Evolutionary conservation across 805 yeast species (phyloP).

Genomic region (Yamadazyma paraphyllophila): DNA sequence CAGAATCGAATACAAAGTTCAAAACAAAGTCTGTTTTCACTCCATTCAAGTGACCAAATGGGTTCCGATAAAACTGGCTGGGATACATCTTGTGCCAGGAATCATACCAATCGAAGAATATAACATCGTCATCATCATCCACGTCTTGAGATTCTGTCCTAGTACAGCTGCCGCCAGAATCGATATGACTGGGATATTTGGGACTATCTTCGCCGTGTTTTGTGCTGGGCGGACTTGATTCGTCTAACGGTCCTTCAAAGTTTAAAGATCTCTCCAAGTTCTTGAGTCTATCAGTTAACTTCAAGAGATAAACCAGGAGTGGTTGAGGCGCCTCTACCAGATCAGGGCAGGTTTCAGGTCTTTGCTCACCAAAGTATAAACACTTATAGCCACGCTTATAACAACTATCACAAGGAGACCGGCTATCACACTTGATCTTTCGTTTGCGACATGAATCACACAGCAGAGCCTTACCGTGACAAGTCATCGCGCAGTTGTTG

Average conservation of each 20-base stretch:
- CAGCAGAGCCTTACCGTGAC: background rate
- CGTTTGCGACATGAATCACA: constrained; percentile 3
- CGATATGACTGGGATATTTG: background rate
- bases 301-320: background rate
- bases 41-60: background rate
- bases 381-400: background rate
- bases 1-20: background rate
- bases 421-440: background rate
- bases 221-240: too few species aligned
- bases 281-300: background rate
- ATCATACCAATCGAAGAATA: background rate
- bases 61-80: background rate
- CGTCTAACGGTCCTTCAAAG: too few species aligned
- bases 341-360: background rate
- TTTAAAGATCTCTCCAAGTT: too few species aligned
- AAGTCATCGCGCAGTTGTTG: background rate
- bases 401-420: constrained; percentile 1
- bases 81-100: background rate
- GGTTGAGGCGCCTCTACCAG: background rate
- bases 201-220: background rate
- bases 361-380: background rate
- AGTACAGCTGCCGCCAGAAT: background rate
- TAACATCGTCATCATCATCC: background rate
- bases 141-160: background rate
- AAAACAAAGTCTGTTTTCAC: background rate